These are phyloP conservation scores for Quercus lobata DNA, from an alignment of 331 rosid species.

Conservation along the genomic window DNA sequence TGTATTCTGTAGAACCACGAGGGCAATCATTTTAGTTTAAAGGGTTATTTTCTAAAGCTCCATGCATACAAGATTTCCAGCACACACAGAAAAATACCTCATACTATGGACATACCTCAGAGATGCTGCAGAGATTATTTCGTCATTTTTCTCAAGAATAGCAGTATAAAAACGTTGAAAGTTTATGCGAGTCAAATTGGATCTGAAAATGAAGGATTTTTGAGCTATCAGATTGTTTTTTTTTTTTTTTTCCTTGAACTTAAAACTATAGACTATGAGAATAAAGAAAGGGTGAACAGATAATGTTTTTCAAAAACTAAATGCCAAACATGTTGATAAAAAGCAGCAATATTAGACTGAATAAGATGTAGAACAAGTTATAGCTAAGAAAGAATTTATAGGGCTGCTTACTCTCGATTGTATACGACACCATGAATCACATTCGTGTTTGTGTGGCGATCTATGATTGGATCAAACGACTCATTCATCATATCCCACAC, in stretches of 20 bases:
- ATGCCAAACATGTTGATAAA: no score
- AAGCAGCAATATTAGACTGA: no score
- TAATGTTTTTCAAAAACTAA: no score
- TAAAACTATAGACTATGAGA: no score
- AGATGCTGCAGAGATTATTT: conserved; percentile 25
- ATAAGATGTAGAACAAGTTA: no score
- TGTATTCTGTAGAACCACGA: conserved; percentile 7
- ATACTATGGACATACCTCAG: conserved; percentile 17
- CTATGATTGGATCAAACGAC: conserved; percentile 15
- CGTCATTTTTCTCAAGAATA: conserved; percentile 35
- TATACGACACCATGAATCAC: conserved; percentile 19
- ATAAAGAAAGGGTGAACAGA: no score
- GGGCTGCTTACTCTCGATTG: conserved; percentile 25
- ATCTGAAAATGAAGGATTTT: conserved; percentile 4
- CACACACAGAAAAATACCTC: conserved; percentile 17
- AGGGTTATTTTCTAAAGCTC: not conserved
- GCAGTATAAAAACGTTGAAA: conserved; percentile 31
- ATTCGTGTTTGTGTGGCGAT: conserved; percentile 18
- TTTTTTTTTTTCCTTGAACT: no score
- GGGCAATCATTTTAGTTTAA: not conserved
- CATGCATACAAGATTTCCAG: not conserved
- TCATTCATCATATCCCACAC: conserved; percentile 22
- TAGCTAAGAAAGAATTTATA: no score
- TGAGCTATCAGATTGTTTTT: not conserved
- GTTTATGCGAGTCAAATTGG: conserved; percentile 26